Conservation (phyloP, 2,329 filamentous ascomycete genomes). For the Didymella sp. region DNA sequence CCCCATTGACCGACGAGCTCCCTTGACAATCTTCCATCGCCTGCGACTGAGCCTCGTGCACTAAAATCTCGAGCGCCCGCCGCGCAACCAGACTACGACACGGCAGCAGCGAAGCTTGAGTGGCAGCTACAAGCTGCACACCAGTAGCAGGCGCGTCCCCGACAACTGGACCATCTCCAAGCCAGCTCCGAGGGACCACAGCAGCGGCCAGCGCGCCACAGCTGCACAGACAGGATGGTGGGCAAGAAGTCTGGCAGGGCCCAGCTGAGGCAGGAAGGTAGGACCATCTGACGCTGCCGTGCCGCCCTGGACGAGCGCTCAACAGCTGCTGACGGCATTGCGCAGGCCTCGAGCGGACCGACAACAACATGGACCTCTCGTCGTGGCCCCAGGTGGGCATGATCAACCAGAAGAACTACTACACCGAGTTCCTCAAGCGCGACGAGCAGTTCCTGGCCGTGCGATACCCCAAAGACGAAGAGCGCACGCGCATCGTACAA, state of each 20-base stretch:
- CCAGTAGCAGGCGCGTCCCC: background rate
- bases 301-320: too few species aligned
- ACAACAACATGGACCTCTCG: constrained; percentile 96
- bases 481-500: constrained; percentile 81
- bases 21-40: background rate
- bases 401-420: constrained; percentile 99
- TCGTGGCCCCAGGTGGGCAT: constrained; percentile 91
- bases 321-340: constrained; percentile 21
- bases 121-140: background rate
- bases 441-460: constrained; percentile 95
- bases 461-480: constrained; percentile 86
- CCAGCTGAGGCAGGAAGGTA: constrained; percentile 66
- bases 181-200: background rate
- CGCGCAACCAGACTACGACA: background rate
- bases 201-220: background rate
- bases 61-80: background rate
- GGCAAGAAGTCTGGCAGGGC: constrained; percentile 71
- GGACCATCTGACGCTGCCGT: constrained; percentile 14
- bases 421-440: constrained; percentile 94
- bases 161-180: background rate
- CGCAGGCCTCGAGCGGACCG: constrained; percentile 88
- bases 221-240: constrained; percentile 58
- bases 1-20: background rate
- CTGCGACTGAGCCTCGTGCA: background rate
- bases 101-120: background rate